Evolutionary conservation across 2,329 filamentous ascomycete genomes (phyloP), one percentile per base, ranked within the genome.

Genomic region (Pseudogymnoascus sp.): DNA sequence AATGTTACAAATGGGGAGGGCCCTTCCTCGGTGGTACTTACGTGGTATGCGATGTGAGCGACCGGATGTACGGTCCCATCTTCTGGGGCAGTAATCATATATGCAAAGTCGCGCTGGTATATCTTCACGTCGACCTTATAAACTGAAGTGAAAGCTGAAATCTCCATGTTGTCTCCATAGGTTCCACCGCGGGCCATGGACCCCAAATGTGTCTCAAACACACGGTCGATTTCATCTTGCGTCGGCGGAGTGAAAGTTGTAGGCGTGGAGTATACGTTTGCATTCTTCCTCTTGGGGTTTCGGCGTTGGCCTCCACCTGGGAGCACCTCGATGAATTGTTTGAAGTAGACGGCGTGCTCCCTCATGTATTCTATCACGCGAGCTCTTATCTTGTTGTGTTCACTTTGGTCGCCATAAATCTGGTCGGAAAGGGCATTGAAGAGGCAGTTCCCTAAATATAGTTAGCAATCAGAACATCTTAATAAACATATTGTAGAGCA

Each of bases 341-440:
- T 85, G 74, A 86, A 89, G 69, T 87, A 82, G 60, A 79, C 77
- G 62, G 79, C 75, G 69, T 87, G 77, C 29, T 76, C 75, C 63
- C 80, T 79, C 78, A 89, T 87, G 71, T 88, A 83, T 63, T 81
- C 73, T 65, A 87, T 83, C 59, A 86, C 79, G 50, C 73, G 74
- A 58, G 76, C 74, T 59, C 86, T 84, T 67, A 89, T 84, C 66
- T 82, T 76, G 61, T 75, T 71, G 69, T 85, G 82, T 64, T 80
- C 76, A 63, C 78, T 75, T 68, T 85, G 81, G 68, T 81, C 74
- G 65, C 84, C 85, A 70, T 84, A 86, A 60, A 88, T 72, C 75
- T 89, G 84, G 70, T 88, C 84, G 65, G 83, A 85, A 39, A 88
- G 77, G 64, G 84, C 84, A 72, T 85, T 84, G 75, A 88, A 88